Evolutionary conservation across 2,329 filamentous ascomycete species (phyloP).

Genomic region (Lachnellula arida): DNA sequence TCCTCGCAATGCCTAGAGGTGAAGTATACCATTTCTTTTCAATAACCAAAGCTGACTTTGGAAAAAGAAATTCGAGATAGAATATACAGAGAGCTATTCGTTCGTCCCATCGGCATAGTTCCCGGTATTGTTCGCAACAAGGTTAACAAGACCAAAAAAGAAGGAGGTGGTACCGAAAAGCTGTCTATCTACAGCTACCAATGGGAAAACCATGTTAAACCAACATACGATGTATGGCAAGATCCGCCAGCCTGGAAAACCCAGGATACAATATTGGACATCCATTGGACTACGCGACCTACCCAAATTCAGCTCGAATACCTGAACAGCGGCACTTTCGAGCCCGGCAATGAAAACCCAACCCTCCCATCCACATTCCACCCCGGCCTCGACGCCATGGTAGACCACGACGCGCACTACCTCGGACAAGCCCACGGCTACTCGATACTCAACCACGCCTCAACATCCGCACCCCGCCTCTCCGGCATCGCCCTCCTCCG

Average conservation of each 20-base stretch:
- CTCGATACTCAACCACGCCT: not conserved
- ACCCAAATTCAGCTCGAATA: not conserved
- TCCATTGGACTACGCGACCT: not conserved
- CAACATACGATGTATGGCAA: not conserved
- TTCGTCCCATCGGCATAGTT: not conserved
- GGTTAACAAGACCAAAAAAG: not conserved
- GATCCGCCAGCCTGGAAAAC: not conserved
- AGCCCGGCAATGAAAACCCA: too few species aligned
- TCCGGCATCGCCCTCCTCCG: constrained; percentile 81
- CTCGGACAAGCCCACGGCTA: not conserved
- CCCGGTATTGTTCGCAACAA: not conserved
- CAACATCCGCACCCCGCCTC: constrained; percentile 36
- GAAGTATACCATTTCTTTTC: not conserved
- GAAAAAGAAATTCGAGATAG: not conserved
- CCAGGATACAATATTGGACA: not conserved
- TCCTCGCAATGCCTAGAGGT: not conserved
- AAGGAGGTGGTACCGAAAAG: not conserved
- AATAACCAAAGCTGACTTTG: not conserved
- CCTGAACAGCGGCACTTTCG: not conserved
- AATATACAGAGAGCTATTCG: not conserved
- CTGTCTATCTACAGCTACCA: not conserved
- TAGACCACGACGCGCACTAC: not conserved
- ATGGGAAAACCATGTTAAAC: not conserved
- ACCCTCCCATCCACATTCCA: too few species aligned
- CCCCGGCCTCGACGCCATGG: too few species aligned